A percentile compares a stretch with the other conserved stretches of the same genome.
Evolutionary conservation across 2,329 filamentous ascomycete genomes (phyloP).

Genomic region (Pseudomassariella vexata): DNA sequence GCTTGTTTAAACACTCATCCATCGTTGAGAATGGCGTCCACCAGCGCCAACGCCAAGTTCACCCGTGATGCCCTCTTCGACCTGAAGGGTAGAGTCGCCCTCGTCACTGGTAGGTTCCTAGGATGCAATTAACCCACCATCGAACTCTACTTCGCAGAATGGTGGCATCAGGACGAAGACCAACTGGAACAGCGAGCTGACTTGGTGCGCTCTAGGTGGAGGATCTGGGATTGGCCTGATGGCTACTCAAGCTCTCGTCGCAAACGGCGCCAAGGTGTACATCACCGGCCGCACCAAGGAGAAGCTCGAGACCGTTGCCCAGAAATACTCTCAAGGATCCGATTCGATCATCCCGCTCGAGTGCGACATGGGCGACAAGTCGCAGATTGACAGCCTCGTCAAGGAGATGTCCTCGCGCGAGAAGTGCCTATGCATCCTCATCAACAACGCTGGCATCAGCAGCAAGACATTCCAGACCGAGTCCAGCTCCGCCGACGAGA

Average conservation of each 20-base stretch:
- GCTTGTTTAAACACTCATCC: conserved; percentile 3
- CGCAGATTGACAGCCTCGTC: conserved; percentile 51
- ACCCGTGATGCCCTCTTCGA: conserved; percentile 33
- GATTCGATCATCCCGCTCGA: conserved; percentile 54
- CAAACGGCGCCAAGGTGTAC: conserved; percentile 65
- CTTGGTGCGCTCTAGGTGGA: conserved; percentile 32
- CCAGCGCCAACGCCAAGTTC: conserved; percentile 22
- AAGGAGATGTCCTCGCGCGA: conserved; percentile 51
- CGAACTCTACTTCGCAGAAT: not conserved
- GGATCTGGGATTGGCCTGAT: conserved; percentile 63
- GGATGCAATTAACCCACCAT: not conserved
- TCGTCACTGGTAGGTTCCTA: conserved; percentile 39
- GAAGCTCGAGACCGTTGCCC: conserved; percentile 54
- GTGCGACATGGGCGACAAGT: conserved; percentile 58
- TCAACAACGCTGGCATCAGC: conserved; percentile 65
- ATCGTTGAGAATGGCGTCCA: conserved; percentile 20
- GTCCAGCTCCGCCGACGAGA: conserved; percentile 40
- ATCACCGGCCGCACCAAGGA: conserved; percentile 60
- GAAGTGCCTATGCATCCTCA: conserved; percentile 54
- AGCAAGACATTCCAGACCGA: conserved; percentile 50
- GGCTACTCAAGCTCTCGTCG: conserved; percentile 61
- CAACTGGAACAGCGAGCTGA: not conserved
- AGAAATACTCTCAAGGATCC: conserved; percentile 48
- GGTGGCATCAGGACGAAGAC: no score
- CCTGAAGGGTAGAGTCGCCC: conserved; percentile 35